These are phyloP conservation scores for Wickerhamiella qilinensis DNA, from an alignment of 805 yeast genomes.

Conservation along the genomic window DNA sequence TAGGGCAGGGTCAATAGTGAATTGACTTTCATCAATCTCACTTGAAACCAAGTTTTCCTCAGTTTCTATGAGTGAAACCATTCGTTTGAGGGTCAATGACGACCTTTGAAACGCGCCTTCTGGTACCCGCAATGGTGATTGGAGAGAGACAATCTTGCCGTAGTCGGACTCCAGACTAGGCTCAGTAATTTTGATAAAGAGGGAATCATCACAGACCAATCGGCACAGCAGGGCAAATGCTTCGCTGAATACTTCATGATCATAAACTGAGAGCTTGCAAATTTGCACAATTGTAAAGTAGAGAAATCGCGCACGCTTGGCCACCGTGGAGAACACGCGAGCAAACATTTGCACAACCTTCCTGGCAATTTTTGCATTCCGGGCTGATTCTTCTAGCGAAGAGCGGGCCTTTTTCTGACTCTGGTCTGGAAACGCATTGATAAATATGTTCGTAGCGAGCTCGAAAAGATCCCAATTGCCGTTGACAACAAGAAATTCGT, in stretches of 20 bases:
- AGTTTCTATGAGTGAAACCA: background rate
- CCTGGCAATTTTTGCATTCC: conserved; percentile 4
- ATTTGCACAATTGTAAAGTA: conserved; percentile 4
- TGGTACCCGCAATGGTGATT: conserved; percentile 25
- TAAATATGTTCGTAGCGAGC: conserved; percentile 2
- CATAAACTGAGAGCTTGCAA: conserved; percentile 4
- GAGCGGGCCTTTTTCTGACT: background rate
- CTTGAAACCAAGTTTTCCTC: background rate
- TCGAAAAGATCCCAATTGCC: conserved; percentile 4
- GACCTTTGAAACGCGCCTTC: conserved; percentile 20
- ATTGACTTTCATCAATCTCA: background rate
- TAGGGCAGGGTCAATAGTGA: conserved; percentile 27
- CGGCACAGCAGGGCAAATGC: conserved; percentile 13
- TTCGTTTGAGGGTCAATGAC: conserved; percentile 17
- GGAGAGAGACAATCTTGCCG: conserved; percentile 7
- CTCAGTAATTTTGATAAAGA: conserved; percentile 9
- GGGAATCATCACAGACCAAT: conserved; percentile 10
- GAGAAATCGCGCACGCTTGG: conserved; percentile 1
- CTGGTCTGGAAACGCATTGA: conserved; percentile 5
- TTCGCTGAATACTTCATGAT: conserved; percentile 9
- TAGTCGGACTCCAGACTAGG: conserved; percentile 12
- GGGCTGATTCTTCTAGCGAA: background rate
- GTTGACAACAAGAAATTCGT: conserved; percentile 7
- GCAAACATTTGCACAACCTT: conserved; percentile 3
- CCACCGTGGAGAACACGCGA: background rate